Conservation (phyloP, 768 basidiomycete genomes). For the Leccinum disarticulatum region DNA sequence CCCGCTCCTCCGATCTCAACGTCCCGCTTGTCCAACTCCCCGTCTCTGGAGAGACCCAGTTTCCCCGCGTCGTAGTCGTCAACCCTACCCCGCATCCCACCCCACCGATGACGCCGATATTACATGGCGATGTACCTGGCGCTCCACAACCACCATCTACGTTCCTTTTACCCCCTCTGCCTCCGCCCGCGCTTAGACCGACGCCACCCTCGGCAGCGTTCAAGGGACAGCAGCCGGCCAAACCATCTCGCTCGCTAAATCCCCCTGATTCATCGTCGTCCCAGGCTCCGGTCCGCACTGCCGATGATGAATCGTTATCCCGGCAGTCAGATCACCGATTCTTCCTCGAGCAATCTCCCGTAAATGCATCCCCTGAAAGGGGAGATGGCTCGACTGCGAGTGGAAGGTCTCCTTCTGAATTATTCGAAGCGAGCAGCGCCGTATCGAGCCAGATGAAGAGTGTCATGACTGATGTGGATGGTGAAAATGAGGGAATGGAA, state of each 20-base stretch:
- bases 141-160: conserved; percentile 27
- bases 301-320: conserved; percentile 29
- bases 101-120: conserved; percentile 66
- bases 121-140: conserved; percentile 27
- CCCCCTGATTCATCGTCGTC: conserved; percentile 5
- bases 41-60: conserved; percentile 26
- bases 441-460: conserved; percentile 34
- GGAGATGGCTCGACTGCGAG: conserved; percentile 32
- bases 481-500: conserved; percentile 16
- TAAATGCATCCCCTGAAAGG: conserved; percentile 37
- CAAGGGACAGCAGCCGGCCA: conserved; percentile 17
- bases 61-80: conserved; percentile 65
- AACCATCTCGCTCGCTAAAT: conserved; percentile 14
- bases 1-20: conserved; percentile 15
- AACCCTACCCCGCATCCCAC: conserved; percentile 80
- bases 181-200: conserved; percentile 24
- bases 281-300: conserved; percentile 8
- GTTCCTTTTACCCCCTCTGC: conserved; percentile 31
- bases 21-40: conserved; percentile 33
- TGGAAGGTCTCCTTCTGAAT: conserved; percentile 34
- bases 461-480: conserved; percentile 21
- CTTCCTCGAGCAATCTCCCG: conserved; percentile 47
- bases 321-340: conserved; percentile 42
- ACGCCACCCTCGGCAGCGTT: conserved; percentile 1
- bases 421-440: conserved; percentile 35